Evolutionary conservation across 129 eudicot species (phyloP).

Genomic region (Solidago caesia): DNA sequence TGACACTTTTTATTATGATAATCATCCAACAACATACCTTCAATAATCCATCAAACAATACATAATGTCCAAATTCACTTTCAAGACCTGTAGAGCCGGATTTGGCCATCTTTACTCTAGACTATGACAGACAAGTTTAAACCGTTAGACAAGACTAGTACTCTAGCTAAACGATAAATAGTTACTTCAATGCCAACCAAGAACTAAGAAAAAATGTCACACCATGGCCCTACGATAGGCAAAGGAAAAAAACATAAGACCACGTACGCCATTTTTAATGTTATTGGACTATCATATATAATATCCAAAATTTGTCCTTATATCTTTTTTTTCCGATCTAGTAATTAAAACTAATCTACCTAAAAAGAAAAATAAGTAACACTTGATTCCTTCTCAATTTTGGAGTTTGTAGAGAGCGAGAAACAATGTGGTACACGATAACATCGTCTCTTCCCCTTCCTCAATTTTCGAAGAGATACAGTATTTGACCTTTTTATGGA

Average conservation of each 20-base stretch:
- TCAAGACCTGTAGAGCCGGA: neutral
- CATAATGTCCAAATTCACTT: neutral
- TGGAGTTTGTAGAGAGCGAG: too few species aligned
- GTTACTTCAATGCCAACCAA: neutral
- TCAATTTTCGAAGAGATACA: too few species aligned
- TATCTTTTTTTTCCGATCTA: neutral
- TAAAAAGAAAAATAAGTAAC: slow-evolving; percentile 2
- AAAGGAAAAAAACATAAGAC: neutral
- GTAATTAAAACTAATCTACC: slow-evolving; percentile 1
- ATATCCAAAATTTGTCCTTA: neutral
- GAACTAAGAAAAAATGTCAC: too few species aligned
- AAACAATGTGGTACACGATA: too few species aligned
- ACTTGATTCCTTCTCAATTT: neutral
- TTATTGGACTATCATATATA: neutral
- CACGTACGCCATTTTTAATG: neutral
- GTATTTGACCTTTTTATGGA: too few species aligned
- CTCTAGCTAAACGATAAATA: neutral
- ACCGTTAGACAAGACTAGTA: neutral
- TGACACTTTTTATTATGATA: too few species aligned
- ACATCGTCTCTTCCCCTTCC: too few species aligned
- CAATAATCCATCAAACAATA: too few species aligned
- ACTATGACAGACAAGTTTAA: neutral
- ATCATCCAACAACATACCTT: too few species aligned
- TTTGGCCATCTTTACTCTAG: too few species aligned
- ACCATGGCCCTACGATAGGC: neutral